Evolutionary conservation across 1,139 yeast genomes (phyloP).

Genomic region (Wickerhamomyces sp.): DNA sequence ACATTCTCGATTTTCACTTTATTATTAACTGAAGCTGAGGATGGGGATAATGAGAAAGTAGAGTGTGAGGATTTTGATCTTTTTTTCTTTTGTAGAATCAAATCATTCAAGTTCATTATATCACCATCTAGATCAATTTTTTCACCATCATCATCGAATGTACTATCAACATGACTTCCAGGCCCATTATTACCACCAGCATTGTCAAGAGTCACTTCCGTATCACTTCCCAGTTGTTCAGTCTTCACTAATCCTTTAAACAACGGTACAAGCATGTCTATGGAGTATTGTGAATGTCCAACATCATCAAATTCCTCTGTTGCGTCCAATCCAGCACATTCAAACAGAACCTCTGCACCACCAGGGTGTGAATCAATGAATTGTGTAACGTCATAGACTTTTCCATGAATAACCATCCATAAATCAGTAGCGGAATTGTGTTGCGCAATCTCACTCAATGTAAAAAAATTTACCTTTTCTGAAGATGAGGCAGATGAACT

Average conservation of each 20-base stretch:
- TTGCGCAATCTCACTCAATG: conserved; percentile 35
- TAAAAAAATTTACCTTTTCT: conserved; percentile 4
- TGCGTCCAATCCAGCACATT: conserved; percentile 66
- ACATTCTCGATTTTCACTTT: conserved; percentile 10
- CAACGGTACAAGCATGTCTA: conserved; percentile 55
- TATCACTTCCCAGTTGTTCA: background rate
- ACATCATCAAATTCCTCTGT: conserved; percentile 48
- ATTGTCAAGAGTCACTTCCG: too few species aligned
- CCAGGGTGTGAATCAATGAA: conserved; percentile 59
- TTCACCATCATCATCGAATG: background rate
- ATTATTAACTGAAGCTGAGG: background rate
- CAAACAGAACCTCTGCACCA: conserved; percentile 61
- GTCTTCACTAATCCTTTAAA: conserved; percentile 61
- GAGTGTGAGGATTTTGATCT: background rate
- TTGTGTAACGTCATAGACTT: conserved; percentile 53
- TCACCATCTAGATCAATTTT: conserved; percentile 2
- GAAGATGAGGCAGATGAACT: background rate
- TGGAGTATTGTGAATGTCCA: conserved; percentile 32
- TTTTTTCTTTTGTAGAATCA: conserved; percentile 1
- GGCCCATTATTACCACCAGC: too few species aligned
- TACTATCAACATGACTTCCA: background rate
- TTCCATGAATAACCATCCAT: conserved; percentile 65
- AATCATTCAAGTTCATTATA: background rate
- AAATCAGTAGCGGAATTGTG: conserved; percentile 47
- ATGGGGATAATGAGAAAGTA: too few species aligned